Conservation (phyloP, 2,329 filamentous ascomycete species). For the Fusarium azukiicola region DNA sequence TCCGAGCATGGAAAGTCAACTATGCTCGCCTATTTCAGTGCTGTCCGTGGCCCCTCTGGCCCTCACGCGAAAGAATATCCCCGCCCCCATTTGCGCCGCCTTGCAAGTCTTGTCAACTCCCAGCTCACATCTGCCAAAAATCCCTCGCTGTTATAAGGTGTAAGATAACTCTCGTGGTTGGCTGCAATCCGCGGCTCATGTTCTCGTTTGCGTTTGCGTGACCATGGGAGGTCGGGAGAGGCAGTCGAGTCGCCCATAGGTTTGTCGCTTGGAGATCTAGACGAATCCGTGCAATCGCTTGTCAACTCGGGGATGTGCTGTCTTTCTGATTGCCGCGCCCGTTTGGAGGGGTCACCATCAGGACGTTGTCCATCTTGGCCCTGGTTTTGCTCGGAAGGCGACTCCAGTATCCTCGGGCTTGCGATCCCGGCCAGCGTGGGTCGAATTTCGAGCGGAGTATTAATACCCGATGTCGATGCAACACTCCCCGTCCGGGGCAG, state of each 20-base stretch:
- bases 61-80: not conserved
- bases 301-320: not conserved
- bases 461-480: not conserved
- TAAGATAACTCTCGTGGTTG: not conserved
- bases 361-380: not conserved
- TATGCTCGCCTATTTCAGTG: not conserved
- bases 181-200: not conserved
- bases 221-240: not conserved
- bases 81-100: not conserved
- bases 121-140: conserved; percentile 17
- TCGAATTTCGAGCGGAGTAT: conserved; percentile 9
- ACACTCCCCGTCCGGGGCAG: not conserved
- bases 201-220: conserved; percentile 9
- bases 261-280: not conserved
- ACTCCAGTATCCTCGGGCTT: not conserved
- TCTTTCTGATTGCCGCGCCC: not conserved
- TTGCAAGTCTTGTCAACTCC: conserved; percentile 3
- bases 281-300: not conserved
- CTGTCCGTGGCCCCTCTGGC: not conserved
- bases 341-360: conserved; percentile 1
- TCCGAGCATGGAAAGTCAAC: not conserved
- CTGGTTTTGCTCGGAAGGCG: not conserved
- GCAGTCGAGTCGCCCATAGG: not conserved
- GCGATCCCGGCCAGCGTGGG: not conserved
- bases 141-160: not conserved